Conservation (phyloP, 139 green algal species). For the Haematococcus lacustris region DNA sequence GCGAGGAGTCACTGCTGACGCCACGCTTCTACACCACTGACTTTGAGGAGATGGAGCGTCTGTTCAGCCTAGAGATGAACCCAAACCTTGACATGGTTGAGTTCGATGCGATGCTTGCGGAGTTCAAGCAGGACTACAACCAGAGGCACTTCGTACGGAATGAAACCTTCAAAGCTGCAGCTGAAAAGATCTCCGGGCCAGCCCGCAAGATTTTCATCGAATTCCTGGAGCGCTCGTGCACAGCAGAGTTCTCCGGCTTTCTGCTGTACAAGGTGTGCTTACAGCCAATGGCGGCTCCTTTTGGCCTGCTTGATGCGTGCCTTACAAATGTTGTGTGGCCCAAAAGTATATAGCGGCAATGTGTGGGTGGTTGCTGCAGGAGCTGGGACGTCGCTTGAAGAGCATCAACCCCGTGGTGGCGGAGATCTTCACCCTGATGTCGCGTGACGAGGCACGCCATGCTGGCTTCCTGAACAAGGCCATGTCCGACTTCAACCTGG, state of each 20-base stretch:
- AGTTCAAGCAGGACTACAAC: constrained; percentile 99
- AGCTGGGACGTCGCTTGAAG: constrained; percentile 95
- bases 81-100: constrained; percentile 87
- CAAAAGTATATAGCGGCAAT: too few relatives aligned
- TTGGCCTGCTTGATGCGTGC: too few relatives aligned
- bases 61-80: constrained; percentile 93
- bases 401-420: constrained; percentile 84
- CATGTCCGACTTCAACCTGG: constrained; percentile 50
- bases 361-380: too few relatives aligned
- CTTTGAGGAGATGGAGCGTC: constrained; percentile 98
- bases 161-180: constrained; percentile 82
- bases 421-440: constrained; percentile 95
- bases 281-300: too few relatives aligned
- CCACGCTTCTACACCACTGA: constrained; percentile 87
- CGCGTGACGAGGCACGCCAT: constrained; percentile 95
- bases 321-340: too few relatives aligned
- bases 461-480: constrained; percentile 88
- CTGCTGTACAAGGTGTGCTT: constrained; percentile 93
- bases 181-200: constrained; percentile 78
- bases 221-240: constrained; percentile 99
- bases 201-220: constrained; percentile 90
- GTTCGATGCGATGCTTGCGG: constrained; percentile 76
- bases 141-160: constrained; percentile 98
- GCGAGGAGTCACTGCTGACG: constrained; percentile 83
- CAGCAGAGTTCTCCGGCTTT: constrained; percentile 98